phyloP scores from a whole-genome alignment of 495 filamentous ascomycete species.

The Aspergillus kassunensis region DNA sequence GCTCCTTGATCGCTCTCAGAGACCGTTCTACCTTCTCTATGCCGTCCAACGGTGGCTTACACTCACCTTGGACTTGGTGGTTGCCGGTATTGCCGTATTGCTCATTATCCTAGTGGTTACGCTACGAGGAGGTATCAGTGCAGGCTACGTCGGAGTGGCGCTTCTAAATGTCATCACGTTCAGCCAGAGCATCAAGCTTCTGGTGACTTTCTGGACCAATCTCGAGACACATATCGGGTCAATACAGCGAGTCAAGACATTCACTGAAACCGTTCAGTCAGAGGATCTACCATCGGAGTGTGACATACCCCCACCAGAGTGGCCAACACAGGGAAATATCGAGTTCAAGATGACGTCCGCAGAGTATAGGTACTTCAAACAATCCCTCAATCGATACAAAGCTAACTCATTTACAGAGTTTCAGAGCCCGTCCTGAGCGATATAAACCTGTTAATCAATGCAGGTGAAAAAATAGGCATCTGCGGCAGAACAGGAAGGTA shows the following conservation, averaged over 20 bases:
- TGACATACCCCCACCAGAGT: slow-evolving; percentile 34
- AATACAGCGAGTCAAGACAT: slow-evolving; percentile 54
- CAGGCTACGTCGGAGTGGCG: slow-evolving; percentile 54
- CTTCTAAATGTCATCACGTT: slow-evolving; percentile 55
- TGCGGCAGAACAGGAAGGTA: slow-evolving; percentile 47
- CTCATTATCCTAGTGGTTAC: slow-evolving; percentile 43
- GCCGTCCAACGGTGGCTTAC: slow-evolving; percentile 52
- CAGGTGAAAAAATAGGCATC: slow-evolving; percentile 58
- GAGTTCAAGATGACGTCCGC: slow-evolving; percentile 44
- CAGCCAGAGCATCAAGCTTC: slow-evolving; percentile 46
- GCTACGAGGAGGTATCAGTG: slow-evolving; percentile 40
- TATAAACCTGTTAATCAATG: slow-evolving; percentile 45
- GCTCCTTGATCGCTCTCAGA: slow-evolving; percentile 55
- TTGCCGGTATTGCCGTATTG: slow-evolving; percentile 45
- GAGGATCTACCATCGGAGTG: slow-evolving; percentile 47
- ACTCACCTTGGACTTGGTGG: slow-evolving; percentile 47
- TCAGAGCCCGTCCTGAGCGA: slow-evolving; percentile 45
- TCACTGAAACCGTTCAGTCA: slow-evolving; percentile 43
- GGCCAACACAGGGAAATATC: slow-evolving; percentile 51
- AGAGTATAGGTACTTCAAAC: slow-evolving; percentile 35
- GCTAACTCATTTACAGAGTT: slow-evolving; percentile 18
- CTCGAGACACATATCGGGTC: slow-evolving; percentile 56
- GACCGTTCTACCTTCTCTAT: slow-evolving; percentile 57
- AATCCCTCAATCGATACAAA: background rate
- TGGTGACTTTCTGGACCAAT: slow-evolving; percentile 55